Evolutionary conservation across 768 basidiomycete species (phyloP).

Genomic region (Termitomyces sp.): DNA sequence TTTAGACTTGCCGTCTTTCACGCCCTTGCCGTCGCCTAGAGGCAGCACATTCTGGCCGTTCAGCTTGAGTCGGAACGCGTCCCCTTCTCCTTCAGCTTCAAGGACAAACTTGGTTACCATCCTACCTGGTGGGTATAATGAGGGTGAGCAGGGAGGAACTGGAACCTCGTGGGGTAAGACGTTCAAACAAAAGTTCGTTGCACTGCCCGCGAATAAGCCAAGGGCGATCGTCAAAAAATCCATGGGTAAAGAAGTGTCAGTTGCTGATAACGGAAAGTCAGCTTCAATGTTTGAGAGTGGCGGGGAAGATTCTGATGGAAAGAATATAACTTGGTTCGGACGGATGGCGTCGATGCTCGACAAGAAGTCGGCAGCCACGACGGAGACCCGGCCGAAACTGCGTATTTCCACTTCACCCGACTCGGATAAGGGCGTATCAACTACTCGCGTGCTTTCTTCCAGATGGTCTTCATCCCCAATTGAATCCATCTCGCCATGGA

Average conservation of each 20-base stretch:
- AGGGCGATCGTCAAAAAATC: conserved; percentile 41
- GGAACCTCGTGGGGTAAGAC: conserved; percentile 1
- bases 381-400: conserved; percentile 25
- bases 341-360: conserved; percentile 19
- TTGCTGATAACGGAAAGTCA: conserved; percentile 14
- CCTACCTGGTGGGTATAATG: conserved; percentile 21
- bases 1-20: conserved; percentile 38
- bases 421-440: conserved; percentile 17
- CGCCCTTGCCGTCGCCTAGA: conserved; percentile 41
- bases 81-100: conserved; percentile 20
- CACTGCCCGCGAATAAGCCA: conserved; percentile 30
- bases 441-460: conserved; percentile 14
- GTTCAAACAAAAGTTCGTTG: conserved; percentile 14
- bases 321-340: conserved; percentile 22
- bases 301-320: conserved; percentile 9
- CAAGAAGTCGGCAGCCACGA: conserved; percentile 9
- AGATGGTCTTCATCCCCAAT: conserved; percentile 36
- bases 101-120: conserved; percentile 43
- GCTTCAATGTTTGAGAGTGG: conserved; percentile 11
- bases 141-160: conserved; percentile 13
- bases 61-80: conserved; percentile 19
- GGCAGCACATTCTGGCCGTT: conserved; percentile 30
- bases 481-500: conserved; percentile 24
- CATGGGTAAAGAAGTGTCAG: conserved; percentile 25
- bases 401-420: conserved; percentile 33